Conservation (phyloP, 768 basidiomycete species). For the Cubamyces sp. region DNA sequence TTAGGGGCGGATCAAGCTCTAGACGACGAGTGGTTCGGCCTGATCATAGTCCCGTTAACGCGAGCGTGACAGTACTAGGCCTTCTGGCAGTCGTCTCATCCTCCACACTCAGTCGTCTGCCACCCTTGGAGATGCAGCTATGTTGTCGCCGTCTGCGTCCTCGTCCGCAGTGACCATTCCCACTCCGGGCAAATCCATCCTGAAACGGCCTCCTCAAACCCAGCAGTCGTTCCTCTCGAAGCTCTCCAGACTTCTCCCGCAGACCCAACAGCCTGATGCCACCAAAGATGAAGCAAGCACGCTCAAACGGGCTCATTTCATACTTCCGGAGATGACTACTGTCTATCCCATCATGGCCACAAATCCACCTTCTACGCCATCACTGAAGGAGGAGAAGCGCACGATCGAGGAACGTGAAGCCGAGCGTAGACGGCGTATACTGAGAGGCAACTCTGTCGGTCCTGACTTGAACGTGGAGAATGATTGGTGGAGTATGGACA, state of each 20-base stretch:
- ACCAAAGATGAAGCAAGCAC: constrained; percentile 56
- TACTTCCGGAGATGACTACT: constrained; percentile 81
- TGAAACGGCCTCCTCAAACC: constrained; percentile 73
- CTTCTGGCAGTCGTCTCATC: constrained; percentile 12
- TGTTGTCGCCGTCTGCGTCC: constrained; percentile 63
- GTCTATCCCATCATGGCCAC: constrained; percentile 89
- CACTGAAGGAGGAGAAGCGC: constrained; percentile 79
- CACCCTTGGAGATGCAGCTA: constrained; percentile 27
- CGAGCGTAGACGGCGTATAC: constrained; percentile 66
- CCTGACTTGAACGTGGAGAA: constrained; percentile 37
- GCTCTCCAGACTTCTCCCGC: constrained; percentile 74
- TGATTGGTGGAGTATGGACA: constrained; percentile 85
- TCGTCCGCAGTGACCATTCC: constrained; percentile 83
- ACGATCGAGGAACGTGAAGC: constrained; percentile 78
- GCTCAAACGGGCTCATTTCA: constrained; percentile 89
- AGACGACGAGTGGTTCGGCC: not conserved
- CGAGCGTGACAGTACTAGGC: not conserved
- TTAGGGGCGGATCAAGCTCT: not conserved
- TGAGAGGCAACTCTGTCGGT: constrained; percentile 49
- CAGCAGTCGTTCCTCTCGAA: constrained; percentile 72
- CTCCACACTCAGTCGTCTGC: constrained; percentile 2
- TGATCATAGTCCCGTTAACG: not conserved
- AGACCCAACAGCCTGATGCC: constrained; percentile 41
- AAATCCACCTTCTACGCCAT: constrained; percentile 81
- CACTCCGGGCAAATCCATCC: constrained; percentile 78